phyloP scores from a whole-genome alignment of 2,329 filamentous ascomycete genomes.

The Neofusicoccum kwambonambiense region DNA sequence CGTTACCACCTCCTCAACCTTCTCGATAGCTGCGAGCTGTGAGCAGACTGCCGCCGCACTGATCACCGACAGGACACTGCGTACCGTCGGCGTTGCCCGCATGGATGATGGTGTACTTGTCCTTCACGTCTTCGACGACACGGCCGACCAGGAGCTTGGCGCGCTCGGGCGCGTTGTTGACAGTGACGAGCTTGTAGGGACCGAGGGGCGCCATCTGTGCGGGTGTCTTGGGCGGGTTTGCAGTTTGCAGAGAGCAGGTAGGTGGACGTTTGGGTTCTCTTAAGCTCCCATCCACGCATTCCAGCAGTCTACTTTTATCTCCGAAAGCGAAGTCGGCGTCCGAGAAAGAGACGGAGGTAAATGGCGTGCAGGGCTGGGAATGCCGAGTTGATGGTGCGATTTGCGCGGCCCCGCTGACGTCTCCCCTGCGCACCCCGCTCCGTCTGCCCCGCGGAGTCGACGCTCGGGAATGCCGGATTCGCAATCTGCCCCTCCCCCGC shows the following conservation, averaged over 20 bases:
- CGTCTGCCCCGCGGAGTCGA: background rate
- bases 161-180: constrained; percentile 66
- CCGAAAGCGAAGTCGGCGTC: background rate
- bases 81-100: constrained; percentile 62
- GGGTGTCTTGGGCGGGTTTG: background rate
- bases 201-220: constrained; percentile 33
- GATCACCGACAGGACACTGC: constrained; percentile 23
- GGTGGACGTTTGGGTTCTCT: background rate
- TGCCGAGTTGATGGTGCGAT: background rate
- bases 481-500: background rate
- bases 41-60: background rate
- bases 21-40: constrained; percentile 41
- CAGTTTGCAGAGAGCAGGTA: background rate
- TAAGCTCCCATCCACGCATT: background rate
- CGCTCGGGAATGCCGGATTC: background rate
- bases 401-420: background rate
- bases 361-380: background rate
- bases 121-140: constrained; percentile 60
- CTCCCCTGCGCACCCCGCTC: constrained; percentile 3
- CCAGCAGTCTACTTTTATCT: background rate
- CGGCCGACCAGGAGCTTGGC: constrained; percentile 63
- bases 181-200: constrained; percentile 64
- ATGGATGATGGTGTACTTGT: constrained; percentile 62
- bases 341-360: background rate
- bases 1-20: constrained; percentile 55